phyloP scores from a whole-genome alignment of 1,139 yeast genomes.

The Wickerhamomyces sp. region DNA sequence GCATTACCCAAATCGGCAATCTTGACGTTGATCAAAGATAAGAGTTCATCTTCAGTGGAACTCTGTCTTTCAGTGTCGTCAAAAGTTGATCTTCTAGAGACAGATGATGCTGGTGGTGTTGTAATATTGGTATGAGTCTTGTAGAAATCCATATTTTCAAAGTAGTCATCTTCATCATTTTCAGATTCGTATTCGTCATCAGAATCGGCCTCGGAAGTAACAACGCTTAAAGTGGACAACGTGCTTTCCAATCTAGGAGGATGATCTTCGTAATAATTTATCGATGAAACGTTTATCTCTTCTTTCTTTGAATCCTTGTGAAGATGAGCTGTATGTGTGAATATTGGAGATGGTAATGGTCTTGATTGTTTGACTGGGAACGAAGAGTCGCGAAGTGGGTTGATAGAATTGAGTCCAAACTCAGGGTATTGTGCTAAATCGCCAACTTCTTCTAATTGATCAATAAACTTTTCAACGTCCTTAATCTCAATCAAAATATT shows the following conservation, averaged over 20 bases:
- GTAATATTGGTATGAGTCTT: slow-evolving; percentile 8
- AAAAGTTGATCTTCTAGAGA: slow-evolving; percentile 5
- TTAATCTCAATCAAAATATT: slow-evolving; percentile 78
- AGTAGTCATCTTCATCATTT: slow-evolving; percentile 1
- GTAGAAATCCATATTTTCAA: slow-evolving; percentile 7
- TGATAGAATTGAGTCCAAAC: too few species aligned
- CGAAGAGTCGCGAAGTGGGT: too few species aligned
- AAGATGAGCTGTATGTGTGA: too few species aligned
- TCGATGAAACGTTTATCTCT: slow-evolving; percentile 9
- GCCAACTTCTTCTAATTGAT: too few species aligned
- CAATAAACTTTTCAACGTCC: slow-evolving; percentile 67
- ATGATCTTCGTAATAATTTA: slow-evolving; percentile 14
- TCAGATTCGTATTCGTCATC: slow-evolving; percentile 19
- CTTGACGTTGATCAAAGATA: slow-evolving; percentile 44
- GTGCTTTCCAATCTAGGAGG: too few species aligned
- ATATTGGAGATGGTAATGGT: slow-evolving; percentile 38
- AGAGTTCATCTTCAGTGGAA: slow-evolving; percentile 10
- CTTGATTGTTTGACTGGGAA: slow-evolving; percentile 27
- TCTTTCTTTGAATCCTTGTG: too few species aligned
- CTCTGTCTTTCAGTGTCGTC: slow-evolving; percentile 1
- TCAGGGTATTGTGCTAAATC: too few species aligned
- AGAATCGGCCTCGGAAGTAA: slow-evolving; percentile 18
- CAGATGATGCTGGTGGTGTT: neutral
- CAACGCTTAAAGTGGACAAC: too few species aligned
- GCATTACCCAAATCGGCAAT: slow-evolving; percentile 88